A percentile compares a stretch with the other conserved stretches of the same genome.
These are phyloP conservation scores for Aspergillus novofumigatus DNA, from an alignment of 2,329 filamentous ascomycete species.

Conservation along the genomic window DNA sequence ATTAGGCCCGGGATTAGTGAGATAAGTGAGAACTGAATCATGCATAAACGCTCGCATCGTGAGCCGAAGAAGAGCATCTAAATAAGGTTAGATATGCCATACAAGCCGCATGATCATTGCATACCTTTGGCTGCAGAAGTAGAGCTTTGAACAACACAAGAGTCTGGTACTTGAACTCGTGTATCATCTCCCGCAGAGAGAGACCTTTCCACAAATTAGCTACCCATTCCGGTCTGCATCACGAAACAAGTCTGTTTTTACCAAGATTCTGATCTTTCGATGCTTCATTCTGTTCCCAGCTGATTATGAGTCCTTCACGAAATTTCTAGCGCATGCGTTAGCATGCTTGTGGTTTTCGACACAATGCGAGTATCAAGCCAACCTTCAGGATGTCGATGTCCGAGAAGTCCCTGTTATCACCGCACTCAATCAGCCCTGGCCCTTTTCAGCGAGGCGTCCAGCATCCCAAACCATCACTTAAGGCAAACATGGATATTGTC, in stretches of 20 bases:
- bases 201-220: slow-evolving; percentile 43
- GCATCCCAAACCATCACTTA: not conserved
- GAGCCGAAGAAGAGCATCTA: slow-evolving; percentile 98
- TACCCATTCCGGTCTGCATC: not conserved
- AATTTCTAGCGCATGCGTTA: slow-evolving; percentile 59
- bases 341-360: not conserved
- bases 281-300: slow-evolving; percentile 59
- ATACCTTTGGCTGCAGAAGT: slow-evolving; percentile 87
- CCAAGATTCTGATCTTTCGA: slow-evolving; percentile 85
- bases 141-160: slow-evolving; percentile 91
- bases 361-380: slow-evolving; percentile 11
- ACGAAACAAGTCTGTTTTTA: slow-evolving; percentile 37
- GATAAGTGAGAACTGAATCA: slow-evolving; percentile 96
- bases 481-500: not conserved
- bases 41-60: slow-evolving; percentile 91
- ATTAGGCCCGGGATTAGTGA: slow-evolving; percentile 92
- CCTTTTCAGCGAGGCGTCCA: slow-evolving; percentile 3
- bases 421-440: not conserved
- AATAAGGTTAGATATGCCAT: slow-evolving; percentile 8
- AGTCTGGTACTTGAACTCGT: slow-evolving; percentile 93
- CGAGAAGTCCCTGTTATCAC: slow-evolving; percentile 64
- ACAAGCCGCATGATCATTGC: not conserved
- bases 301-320: slow-evolving; percentile 73
- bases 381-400: slow-evolving; percentile 82
- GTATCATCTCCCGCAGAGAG: slow-evolving; percentile 83